Evolutionary conservation across 108 stramenopile genomes (phyloP).

Genomic region (Mediolabrus comicus): DNA sequence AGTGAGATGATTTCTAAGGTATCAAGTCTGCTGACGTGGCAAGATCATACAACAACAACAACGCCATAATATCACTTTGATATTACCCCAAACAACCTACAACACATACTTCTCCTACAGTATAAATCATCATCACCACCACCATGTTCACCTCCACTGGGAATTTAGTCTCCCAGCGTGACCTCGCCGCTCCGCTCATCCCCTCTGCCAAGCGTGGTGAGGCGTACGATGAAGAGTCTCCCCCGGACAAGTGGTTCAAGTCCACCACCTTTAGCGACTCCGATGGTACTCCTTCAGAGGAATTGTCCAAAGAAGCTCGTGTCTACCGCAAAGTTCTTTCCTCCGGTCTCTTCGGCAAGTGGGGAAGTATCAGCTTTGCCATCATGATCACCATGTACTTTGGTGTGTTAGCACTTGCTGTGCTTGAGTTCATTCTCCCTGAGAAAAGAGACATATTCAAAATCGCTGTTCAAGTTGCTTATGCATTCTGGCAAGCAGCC

Average conservation of each 20-base stretch:
- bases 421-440: not conserved
- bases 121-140: not conserved
- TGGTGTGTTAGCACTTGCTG: not conserved
- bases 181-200: not conserved
- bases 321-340: not conserved
- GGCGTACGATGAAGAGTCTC: not conserved
- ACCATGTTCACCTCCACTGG: not conserved
- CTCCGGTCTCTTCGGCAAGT: not conserved
- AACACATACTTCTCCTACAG: too few species aligned
- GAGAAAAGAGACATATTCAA: too few species aligned
- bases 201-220: not conserved
- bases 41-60: too few species aligned
- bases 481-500: too few species aligned
- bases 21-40: too few species aligned
- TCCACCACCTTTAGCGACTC: not conserved
- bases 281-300: not conserved
- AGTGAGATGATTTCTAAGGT: too few species aligned
- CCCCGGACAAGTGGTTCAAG: not conserved
- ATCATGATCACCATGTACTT: not conserved
- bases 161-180: not conserved
- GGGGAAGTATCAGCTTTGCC: not conserved
- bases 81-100: too few species aligned
- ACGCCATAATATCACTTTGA: too few species aligned
- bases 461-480: too few species aligned
- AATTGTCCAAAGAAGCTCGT: not conserved